Base-by-base conservation (phyloP, 805 yeast genomes). In the Saccharomycopsis sp. region DNA sequence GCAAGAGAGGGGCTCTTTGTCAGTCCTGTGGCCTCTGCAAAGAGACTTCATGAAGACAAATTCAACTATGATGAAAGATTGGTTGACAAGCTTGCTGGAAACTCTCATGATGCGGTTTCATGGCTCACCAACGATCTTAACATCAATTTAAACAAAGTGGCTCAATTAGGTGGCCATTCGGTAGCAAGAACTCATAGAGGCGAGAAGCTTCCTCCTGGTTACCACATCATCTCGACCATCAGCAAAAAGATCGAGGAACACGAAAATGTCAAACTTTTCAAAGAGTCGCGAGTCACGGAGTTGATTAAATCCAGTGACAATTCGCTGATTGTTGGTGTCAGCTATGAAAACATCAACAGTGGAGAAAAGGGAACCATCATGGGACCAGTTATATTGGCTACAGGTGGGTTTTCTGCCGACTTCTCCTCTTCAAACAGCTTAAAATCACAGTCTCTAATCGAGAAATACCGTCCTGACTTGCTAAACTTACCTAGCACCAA, bases 351-450 rank as follows among this genome's bases (percentile, higher is more conserved):
- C 56, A 29, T 29, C 38, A 60, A 65, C 1, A 63, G 68, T 1
- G 70, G 69, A 14, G 65, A 54, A 53, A 62, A 73, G 1, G 58
- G 64, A 7, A 68, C 78, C 0, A 52, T 64, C 9, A 63, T 70
- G 44, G 74, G 59, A n/a, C 56, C 59, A 22, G 59, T 83, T 0
- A 75, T 83, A 0, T 69, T 83, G 52, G 83, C 85, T 34, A 81
- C 86, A 3, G 87, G 87, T 52, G 87, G 87, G 2, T 82, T 73
- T 65, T 77, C 82, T 2, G 78, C 75, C 2, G 78, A 74, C 64
- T 65, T 68, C 17, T 69, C 67, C 57, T 69, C 77, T 0, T 68
- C 70, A 50, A 72, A 73, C 51, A 29, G 9, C 38, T 29, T 29
- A 29, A 29, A 29, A 29, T 29, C 38, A 5, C 61, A 75, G 64